Evolutionary conservation across 202 grass and related monocot genomes (phyloP).

Genomic region (Zizania palustris): DNA sequence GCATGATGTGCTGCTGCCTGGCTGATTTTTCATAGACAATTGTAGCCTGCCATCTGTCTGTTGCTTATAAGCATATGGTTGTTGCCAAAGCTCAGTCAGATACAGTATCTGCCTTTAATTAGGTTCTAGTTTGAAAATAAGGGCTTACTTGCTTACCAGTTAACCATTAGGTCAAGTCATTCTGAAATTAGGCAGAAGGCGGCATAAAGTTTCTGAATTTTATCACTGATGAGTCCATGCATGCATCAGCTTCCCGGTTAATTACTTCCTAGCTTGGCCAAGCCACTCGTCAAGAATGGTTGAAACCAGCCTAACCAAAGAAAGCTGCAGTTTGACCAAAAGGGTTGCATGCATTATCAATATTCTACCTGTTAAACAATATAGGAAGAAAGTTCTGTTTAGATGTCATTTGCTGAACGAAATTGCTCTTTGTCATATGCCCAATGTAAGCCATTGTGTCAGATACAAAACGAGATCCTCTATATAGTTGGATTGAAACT

Average conservation of each 20-base stretch:
- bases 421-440: too few species aligned
- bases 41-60: constrained; percentile 27
- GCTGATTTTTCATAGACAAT: constrained; percentile 34
- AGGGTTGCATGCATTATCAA: not conserved
- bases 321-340: constrained; percentile 42
- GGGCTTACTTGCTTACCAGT: constrained; percentile 18
- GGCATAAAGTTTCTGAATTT: constrained; percentile 36
- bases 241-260: not conserved
- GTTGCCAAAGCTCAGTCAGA: constrained; percentile 50
- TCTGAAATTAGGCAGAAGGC: constrained; percentile 54
- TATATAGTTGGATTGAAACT: too few species aligned
- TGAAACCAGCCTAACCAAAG: constrained; percentile 41
- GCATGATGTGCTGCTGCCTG: not conserved
- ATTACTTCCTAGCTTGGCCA: constrained; percentile 17
- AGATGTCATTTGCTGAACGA: not conserved
- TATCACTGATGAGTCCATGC: constrained; percentile 2
- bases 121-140: constrained; percentile 44
- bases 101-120: constrained; percentile 15
- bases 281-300: constrained; percentile 22
- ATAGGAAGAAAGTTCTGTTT: not conserved
- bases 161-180: constrained; percentile 44
- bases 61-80: constrained; percentile 35
- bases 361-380: not conserved
- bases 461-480: too few species aligned
- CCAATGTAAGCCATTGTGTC: too few species aligned